Conservation (phyloP, 345 rosid genomes). For the Eucalyptus sp. region DNA sequence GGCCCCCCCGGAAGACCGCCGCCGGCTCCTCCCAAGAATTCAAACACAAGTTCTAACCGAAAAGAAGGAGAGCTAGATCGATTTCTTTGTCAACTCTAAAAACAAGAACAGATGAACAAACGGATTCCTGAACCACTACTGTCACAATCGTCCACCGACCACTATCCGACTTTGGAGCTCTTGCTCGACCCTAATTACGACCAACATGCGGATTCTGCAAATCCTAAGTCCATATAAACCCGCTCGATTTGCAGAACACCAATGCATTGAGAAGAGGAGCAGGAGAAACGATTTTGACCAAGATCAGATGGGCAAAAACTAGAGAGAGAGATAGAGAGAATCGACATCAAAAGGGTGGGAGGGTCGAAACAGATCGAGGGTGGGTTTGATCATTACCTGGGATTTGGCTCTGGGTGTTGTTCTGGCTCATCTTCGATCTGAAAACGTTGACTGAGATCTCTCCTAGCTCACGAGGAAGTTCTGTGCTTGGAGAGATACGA, state of each 20-base stretch:
- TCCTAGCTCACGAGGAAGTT: not conserved
- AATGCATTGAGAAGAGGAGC: not conserved
- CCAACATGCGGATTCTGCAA: not conserved
- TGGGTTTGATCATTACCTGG: not conserved
- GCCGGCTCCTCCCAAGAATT: not conserved
- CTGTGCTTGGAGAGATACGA: not conserved
- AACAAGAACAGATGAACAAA: not conserved
- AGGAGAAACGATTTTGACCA: not conserved
- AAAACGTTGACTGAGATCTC: not conserved
- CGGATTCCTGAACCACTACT: not conserved
- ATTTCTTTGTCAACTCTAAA: not conserved
- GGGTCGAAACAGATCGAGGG: not conserved
- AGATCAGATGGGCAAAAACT: not conserved
- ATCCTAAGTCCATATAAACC: not conserved
- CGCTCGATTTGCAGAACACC: not conserved
- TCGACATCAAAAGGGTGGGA: not conserved
- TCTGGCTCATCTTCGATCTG: conserved; percentile 10
- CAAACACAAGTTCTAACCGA: not conserved
- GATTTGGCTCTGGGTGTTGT: conserved; percentile 9
- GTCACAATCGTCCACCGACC: not conserved
- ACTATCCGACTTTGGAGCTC: not conserved
- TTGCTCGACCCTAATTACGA: not conserved
- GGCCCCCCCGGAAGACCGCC: not conserved
- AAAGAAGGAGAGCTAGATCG: not conserved
- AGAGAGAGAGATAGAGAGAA: not conserved